A percentile compares a stretch with the other conserved stretches of the same genome.
phyloP scores from a whole-genome alignment of 2,329 filamentous ascomycete genomes.

The Xylaria multiplex region DNA sequence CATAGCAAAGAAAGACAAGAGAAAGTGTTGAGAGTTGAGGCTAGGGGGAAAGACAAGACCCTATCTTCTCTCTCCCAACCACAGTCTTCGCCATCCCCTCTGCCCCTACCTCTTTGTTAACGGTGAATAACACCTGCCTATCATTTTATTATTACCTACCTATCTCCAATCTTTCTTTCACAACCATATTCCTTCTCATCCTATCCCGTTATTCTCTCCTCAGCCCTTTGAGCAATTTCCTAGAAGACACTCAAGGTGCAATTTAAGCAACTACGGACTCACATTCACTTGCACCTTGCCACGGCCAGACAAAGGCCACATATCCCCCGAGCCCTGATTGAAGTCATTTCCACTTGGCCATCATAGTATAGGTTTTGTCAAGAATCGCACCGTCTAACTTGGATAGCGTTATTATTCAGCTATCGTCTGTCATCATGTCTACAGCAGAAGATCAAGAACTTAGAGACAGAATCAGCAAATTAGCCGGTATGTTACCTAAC shows the following conservation, averaged over 20 bases:
- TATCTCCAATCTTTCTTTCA: background rate
- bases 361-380: slow-evolving; percentile 6
- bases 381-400: slow-evolving; percentile 30
- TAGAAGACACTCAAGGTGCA: slow-evolving; percentile 1
- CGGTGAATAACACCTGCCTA: slow-evolving; percentile 28
- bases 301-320: slow-evolving; percentile 6
- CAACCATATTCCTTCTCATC: slow-evolving; percentile 8
- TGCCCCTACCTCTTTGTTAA: slow-evolving; percentile 24
- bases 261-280: slow-evolving; percentile 1
- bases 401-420: slow-evolving; percentile 30
- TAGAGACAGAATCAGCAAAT: slow-evolving; percentile 62
- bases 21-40: background rate
- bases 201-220: background rate
- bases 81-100: slow-evolving; percentile 10
- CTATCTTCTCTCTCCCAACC: slow-evolving; percentile 11
- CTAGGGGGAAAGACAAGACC: background rate
- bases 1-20: background rate
- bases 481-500: slow-evolving; percentile 56
- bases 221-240: slow-evolving; percentile 16
- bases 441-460: slow-evolving; percentile 61
- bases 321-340: background rate
- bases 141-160: background rate
- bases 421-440: slow-evolving; percentile 40
- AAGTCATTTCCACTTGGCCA: slow-evolving; percentile 4
- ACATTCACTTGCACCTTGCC: background rate